Base-by-base conservation (phyloP, 2,329 filamentous ascomycete species). In the Pseudopithomyces maydicus region DNA sequence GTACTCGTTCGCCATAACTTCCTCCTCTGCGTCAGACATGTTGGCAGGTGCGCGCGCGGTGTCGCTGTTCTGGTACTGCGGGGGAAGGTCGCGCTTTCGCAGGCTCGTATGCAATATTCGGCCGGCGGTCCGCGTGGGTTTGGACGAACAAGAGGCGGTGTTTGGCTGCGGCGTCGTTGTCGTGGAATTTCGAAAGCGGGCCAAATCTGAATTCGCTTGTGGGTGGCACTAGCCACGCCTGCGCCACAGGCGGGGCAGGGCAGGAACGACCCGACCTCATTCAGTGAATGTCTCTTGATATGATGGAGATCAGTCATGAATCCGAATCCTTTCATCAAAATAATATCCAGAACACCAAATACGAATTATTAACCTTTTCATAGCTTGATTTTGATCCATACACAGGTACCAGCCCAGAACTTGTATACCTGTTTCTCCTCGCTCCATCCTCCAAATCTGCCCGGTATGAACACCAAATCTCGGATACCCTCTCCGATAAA, bases 1-100 rank as follows among this genome's bases (percentile, higher is more conserved):
- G 85, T 97, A 97, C 81, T 98, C 92, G 80, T 92, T 92, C 71
- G 92, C 95, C 67, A 99, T 87, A 70, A 90, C 90, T 81, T 98
- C 95, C 84, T 98, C 94, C 81, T 97, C 93, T 65, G 91, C 90
- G 78, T 98, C 95, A 74, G 92, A 96, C 76, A 96, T 92, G 78
- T 94, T 90, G 70, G 88, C 87, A 63, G 80, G 71, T 36, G 66
- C 63, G 57, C 73, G 73, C 50, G 63, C 70, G 56, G 75, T 68
- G 56, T 75, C 73, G 66, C 74, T 74, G 61, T 80, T 76, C 63
- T 79, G 77, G 64, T 75, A 78, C 55, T 66, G 63, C 63, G 61
- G 48, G 66, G 74, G 73, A 54, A 73, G 26, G 70, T n/a, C n/a
- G 23, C 58, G 55, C 61, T 77, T 68, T 67, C 76, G 59, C 48